Evolutionary conservation across 768 basidiomycete species (phyloP).

Genomic region (Boletellus ananiceps): DNA sequence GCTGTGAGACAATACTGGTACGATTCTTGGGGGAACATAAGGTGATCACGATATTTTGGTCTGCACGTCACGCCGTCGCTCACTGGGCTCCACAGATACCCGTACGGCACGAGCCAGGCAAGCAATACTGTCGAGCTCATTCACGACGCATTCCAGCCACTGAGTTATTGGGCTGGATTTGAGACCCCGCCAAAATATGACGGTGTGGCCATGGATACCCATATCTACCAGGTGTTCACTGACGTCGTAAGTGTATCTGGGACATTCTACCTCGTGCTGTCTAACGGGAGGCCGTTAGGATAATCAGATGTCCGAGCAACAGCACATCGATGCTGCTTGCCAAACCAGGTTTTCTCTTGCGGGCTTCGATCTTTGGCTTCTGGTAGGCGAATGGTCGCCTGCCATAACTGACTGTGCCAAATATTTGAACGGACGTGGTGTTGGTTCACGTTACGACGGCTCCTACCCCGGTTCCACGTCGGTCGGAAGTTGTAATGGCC

Average conservation of each 20-base stretch:
- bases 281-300: conserved; percentile 30
- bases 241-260: conserved; percentile 39
- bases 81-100: conserved; percentile 30
- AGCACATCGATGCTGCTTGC: conserved; percentile 65
- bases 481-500: conserved; percentile 69
- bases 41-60: conserved; percentile 34
- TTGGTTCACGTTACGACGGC: conserved; percentile 63
- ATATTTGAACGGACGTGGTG: conserved; percentile 73
- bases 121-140: conserved; percentile 62
- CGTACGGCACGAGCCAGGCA: conserved; percentile 39
- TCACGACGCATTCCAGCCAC: conserved; percentile 76
- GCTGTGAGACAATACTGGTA: conserved; percentile 60
- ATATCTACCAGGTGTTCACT: conserved; percentile 75
- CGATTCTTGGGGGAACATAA: conserved; percentile 71
- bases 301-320: conserved; percentile 40
- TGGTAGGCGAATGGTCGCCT: conserved; percentile 88
- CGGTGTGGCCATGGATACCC: conserved; percentile 76
- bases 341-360: conserved; percentile 40
- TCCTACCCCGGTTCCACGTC: conserved; percentile 55
- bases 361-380: conserved; percentile 63
- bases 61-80: neutral
- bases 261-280: neutral
- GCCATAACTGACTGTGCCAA: conserved; percentile 64
- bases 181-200: conserved; percentile 47
- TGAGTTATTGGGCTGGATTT: conserved; percentile 66